Conservation (phyloP, 352 stramenopile species). For the Phytophthora cactorum region DNA sequence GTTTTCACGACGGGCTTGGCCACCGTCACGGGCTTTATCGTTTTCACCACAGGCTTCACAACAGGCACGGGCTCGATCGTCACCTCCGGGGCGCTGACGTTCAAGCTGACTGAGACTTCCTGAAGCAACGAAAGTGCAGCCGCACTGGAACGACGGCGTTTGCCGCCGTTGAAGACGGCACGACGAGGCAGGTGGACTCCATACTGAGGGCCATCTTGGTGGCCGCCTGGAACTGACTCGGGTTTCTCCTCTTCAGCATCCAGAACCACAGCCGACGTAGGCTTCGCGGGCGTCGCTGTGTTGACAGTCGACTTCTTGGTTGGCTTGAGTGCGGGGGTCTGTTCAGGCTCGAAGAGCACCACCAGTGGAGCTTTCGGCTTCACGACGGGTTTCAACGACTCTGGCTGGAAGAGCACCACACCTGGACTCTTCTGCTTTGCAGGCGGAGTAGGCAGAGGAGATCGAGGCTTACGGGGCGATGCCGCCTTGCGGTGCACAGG, state of each 20-base stretch:
- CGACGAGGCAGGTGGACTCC: constrained; percentile 43
- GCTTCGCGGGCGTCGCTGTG: constrained; percentile 27
- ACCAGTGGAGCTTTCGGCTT: constrained; percentile 37
- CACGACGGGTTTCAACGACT: constrained; percentile 34
- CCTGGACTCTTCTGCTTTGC: constrained; percentile 27
- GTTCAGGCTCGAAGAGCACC: constrained; percentile 40
- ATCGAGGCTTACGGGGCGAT: constrained; percentile 22
- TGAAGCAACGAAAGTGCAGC: constrained; percentile 39
- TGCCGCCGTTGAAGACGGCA: constrained; percentile 52
- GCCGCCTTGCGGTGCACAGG: constrained; percentile 15
- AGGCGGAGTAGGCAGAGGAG: constrained; percentile 12
- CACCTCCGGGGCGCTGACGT: constrained; percentile 9
- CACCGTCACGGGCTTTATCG: constrained; percentile 4
- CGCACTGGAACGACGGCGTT: constrained; percentile 39
- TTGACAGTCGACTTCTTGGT: constrained; percentile 15
- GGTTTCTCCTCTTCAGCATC: constrained; percentile 24
- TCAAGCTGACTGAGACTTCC: constrained; percentile 36
- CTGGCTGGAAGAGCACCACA: constrained; percentile 41
- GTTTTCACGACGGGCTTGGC: constrained; percentile 11
- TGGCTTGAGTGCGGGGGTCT: constrained; percentile 13
- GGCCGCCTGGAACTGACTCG: constrained; percentile 9
- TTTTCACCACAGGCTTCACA: constrained; percentile 12
- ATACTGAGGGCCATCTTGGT: constrained; percentile 16
- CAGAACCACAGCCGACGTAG: constrained; percentile 27
- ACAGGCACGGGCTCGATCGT: constrained; percentile 9